Base-by-base conservation (phyloP, 1,139 yeast genomes). In the Saccharomyces hybrid region DNA sequence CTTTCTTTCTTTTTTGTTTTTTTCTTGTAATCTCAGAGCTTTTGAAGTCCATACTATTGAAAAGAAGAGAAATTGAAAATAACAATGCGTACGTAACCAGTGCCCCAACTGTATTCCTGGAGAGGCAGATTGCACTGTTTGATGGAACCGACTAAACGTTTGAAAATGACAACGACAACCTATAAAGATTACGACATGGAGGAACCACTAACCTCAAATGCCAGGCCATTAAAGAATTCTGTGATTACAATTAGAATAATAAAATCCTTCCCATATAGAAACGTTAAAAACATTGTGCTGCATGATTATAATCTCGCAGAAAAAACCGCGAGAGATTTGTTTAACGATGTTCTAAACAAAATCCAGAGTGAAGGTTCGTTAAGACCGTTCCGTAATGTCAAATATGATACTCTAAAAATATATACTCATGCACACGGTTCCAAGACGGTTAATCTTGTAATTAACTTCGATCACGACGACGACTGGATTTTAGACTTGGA, bases 361-460 rank as follows among this genome's bases (percentile, higher is more conserved):
- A 85, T 90, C 56, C 75, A 80, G 53, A 78, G 85, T 5, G 79
- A 83, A 7, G 89, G 95, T 1, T 82, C 80, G 0, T 80, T 84
- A 59, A 78, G 96, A 63, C 96, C 98, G 0, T 91, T 83, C 70
- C 78, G 97, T 63, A 86, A 78, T 58, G 87, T 88, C 13, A 75
- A 74, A 1, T 85, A 84, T 63, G 88, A 93, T 65, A 76, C 95
- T 0, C 68, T 93, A 57, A 93, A 95, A 71, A 78, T 93, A 16
- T 93, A 93, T 71, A 87, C 96, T 41, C 89, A 88, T 67, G 98
- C 99, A 0, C 98, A 93, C 69, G 96, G 96, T 6, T 80, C 96
- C 44, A 93, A 93, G 72, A 88, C 97, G 1, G 87, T 90, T 83
- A 90, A 93, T 67, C 76, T 93, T 61, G 95, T 89, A 50, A 87